Conservation (phyloP, 2,329 filamentous ascomycete species). For the Fusarium pininemorale region DNA sequence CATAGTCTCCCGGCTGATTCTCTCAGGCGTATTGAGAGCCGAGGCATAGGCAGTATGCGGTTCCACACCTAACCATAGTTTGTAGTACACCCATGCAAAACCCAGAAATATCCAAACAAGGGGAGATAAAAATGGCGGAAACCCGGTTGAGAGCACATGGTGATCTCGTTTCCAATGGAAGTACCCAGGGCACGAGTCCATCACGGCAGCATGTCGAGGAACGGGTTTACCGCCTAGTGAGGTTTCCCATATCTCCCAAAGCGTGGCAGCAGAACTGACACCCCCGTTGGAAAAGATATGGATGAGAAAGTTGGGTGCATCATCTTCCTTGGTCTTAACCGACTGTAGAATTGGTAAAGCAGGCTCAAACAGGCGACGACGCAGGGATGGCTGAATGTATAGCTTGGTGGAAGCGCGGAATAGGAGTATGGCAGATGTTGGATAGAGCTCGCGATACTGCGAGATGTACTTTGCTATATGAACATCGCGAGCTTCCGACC, state of each 20-base stretch:
- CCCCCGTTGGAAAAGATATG: constrained; percentile 66
- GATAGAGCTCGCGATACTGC: constrained; percentile 56
- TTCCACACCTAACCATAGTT: constrained; percentile 43
- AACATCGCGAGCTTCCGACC: constrained; percentile 61
- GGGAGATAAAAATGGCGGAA: constrained; percentile 48
- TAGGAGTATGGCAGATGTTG: constrained; percentile 57
- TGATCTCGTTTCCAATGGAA: constrained; percentile 52
- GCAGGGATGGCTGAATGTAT: constrained; percentile 46
- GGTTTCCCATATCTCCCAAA: constrained; percentile 34
- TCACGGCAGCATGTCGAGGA: constrained; percentile 55
- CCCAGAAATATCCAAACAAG: constrained; percentile 48
- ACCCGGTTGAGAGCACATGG: constrained; percentile 49
- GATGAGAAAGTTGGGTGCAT: constrained; percentile 50
- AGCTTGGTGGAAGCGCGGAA: constrained; percentile 53
- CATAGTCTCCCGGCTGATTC: constrained; percentile 51
- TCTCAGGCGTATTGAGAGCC: constrained; percentile 49
- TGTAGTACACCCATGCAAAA: constrained; percentile 45
- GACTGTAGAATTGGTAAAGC: constrained; percentile 52
- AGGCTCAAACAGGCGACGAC: constrained; percentile 48
- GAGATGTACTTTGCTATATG: constrained; percentile 63
- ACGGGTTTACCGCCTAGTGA: constrained; percentile 41
- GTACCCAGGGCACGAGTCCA: constrained; percentile 61
- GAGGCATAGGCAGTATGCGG: constrained; percentile 48
- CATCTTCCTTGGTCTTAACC: constrained; percentile 33
- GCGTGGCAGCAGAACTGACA: constrained; percentile 51